Percentiles rank a stretch among this genome's conserved stretches.
These are phyloP conservation scores for Chlorociboria aeruginascens DNA, from an alignment of 495 filamentous ascomycete species.

Conservation along the genomic window DNA sequence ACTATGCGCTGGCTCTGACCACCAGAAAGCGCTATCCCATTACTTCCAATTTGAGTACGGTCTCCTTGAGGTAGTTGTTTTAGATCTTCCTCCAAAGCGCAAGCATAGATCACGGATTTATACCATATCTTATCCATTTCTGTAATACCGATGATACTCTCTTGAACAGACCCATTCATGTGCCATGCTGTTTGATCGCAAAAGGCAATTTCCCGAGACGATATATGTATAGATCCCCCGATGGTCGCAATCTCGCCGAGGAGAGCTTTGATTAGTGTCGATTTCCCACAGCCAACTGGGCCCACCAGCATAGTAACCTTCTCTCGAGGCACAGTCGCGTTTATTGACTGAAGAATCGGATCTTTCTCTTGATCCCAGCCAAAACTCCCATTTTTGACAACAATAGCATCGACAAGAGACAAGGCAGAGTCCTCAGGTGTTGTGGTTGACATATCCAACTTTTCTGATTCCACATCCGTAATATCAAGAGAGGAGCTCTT, in stretches of 20 bases:
- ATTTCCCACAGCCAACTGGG: constrained; percentile 45
- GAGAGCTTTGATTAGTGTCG: constrained; percentile 38
- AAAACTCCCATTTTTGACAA: constrained; percentile 6
- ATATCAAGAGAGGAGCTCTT: background rate
- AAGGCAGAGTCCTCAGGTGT: constrained; percentile 12
- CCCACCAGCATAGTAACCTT: constrained; percentile 26
- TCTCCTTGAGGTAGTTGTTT: constrained; percentile 31
- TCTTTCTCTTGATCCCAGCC: background rate
- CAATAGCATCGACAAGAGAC: background rate
- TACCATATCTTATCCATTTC: constrained; percentile 5
- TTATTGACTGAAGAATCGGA: background rate
- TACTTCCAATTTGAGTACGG: constrained; percentile 39
- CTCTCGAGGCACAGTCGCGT: background rate
- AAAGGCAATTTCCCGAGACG: constrained; percentile 8
- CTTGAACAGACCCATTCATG: constrained; percentile 22
- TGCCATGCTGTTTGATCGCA: constrained; percentile 28
- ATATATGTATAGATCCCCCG: constrained; percentile 20
- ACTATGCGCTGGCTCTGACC: constrained; percentile 46
- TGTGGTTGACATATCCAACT: constrained; percentile 16
- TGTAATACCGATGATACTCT: constrained; percentile 22
- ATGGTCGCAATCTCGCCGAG: constrained; percentile 24
- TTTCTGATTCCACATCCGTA: constrained; percentile 3
- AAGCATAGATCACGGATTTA: constrained; percentile 4
- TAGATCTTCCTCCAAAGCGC: constrained; percentile 24
- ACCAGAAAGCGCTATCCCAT: constrained; percentile 40